Evolutionary conservation across 1,284 basidiomycete genomes (phyloP), one percentile per base, ranked within the genome.

Genomic region (Boletus nobilissimus): DNA sequence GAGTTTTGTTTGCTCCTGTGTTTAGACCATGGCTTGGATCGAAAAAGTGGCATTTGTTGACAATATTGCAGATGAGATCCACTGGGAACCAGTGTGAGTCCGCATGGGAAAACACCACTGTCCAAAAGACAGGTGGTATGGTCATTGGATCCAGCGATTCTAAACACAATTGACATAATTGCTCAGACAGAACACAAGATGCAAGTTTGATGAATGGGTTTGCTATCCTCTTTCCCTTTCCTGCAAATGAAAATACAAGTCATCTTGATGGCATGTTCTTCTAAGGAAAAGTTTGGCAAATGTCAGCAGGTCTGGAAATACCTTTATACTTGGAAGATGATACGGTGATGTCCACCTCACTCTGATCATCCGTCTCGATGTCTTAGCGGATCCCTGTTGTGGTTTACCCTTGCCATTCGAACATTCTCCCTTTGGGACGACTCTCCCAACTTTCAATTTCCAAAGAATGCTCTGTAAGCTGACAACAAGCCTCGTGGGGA

Each of bases 91-190:
- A 99, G 62, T 94, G 93, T 66, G 92, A 93, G 86, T 99, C 97
- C 2, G 97, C 93, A 32, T 96, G 93, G 40, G 96, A 97, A 86
- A 97, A 99, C 0, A 99, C 96, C 86, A 99, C 98, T 2, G 96
- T 97, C 98, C 98, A 99, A 86, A 97, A 97, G 6, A 98, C 94
- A 0, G 98, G 98, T 3, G 97, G 95, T n/a, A 92, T 90, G 48
- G 83, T 87, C 36, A 86, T 87, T 57, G 93, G 93, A 84, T 94
- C 90, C 22, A 87, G 85, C 40, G 81, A 87, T 89, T 80, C 85
- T 86, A 34, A 69, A 77, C 26, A 71, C 29, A 66, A 68, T 77
- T 80, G 76, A 81, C 81, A 84, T 84, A 82, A 81, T 79, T 76
- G 73, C 82, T 81, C 76, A 82, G 66, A 48, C 64, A 72, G 72